A percentile compares a stretch with the other conserved stretches of the same genome.
Conservation (phyloP, 352 stramenopile genomes). For the Pythium diclinum region DNA sequence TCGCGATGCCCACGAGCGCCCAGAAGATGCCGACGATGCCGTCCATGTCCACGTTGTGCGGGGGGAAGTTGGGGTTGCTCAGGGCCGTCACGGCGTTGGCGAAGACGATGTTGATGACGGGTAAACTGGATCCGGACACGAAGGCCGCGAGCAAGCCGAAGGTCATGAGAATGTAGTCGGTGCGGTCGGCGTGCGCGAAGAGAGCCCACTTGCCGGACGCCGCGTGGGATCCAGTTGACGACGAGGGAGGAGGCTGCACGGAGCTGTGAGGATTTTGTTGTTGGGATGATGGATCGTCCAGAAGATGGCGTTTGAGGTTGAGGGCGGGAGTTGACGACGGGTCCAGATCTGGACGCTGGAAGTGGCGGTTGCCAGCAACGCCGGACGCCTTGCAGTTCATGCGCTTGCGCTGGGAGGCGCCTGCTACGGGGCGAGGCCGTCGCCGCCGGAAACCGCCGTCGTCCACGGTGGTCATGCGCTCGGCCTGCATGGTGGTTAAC, state of each 20-base stretch:
- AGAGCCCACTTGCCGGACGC: slow-evolving; percentile 18
- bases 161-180: slow-evolving; percentile 25
- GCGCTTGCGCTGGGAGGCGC: not conserved
- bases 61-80: slow-evolving; percentile 18
- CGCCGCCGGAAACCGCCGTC: slow-evolving; percentile 8
- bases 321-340: not conserved
- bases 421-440: slow-evolving; percentile 3
- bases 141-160: slow-evolving; percentile 20
- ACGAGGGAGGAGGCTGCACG: not conserved
- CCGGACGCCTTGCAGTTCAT: slow-evolving; percentile 4
- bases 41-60: slow-evolving; percentile 26
- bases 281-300: slow-evolving; percentile 3
- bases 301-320: slow-evolving; percentile 19
- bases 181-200: slow-evolving; percentile 25
- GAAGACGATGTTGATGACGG: slow-evolving; percentile 26
- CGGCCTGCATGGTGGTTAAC: slow-evolving; percentile 22
- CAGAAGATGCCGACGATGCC: slow-evolving; percentile 20
- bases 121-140: slow-evolving; percentile 24
- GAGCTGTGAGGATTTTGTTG: not conserved
- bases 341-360: not conserved
- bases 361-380: not conserved
- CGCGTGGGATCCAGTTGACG: not conserved
- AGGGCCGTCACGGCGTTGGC: slow-evolving; percentile 26
- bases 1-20: slow-evolving; percentile 23
- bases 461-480: slow-evolving; percentile 24